These are phyloP conservation scores for Aspergillus japonicus DNA, from an alignment of 2,329 filamentous ascomycete species.

Conservation along the genomic window DNA sequence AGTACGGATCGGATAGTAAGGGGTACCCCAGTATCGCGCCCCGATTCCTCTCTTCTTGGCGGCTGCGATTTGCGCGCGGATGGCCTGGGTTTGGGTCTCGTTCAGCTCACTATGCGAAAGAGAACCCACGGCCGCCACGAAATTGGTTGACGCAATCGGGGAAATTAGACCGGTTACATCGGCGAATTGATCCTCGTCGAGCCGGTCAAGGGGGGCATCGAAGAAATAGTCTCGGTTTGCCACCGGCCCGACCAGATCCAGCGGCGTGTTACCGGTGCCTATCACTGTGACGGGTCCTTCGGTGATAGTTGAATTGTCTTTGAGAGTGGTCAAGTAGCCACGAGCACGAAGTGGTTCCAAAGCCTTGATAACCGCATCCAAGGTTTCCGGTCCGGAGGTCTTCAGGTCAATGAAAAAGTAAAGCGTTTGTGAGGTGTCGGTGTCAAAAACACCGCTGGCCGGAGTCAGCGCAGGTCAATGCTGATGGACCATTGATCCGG, in stretches of 20 bases:
- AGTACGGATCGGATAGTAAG: slow-evolving; percentile 58
- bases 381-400: slow-evolving; percentile 56
- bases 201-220: slow-evolving; percentile 54
- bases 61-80: slow-evolving; percentile 52
- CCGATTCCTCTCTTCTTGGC: slow-evolving; percentile 59
- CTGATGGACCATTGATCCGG: neutral
- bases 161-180: slow-evolving; percentile 51
- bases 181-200: slow-evolving; percentile 41
- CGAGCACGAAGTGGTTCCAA: slow-evolving; percentile 56
- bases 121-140: slow-evolving; percentile 43
- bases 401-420: slow-evolving; percentile 67
- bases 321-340: slow-evolving; percentile 55
- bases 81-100: slow-evolving; percentile 47
- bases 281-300: slow-evolving; percentile 58
- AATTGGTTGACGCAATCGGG: slow-evolving; percentile 56
- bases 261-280: slow-evolving; percentile 59
- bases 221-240: slow-evolving; percentile 58
- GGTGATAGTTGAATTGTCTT: slow-evolving; percentile 46
- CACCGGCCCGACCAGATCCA: slow-evolving; percentile 49
- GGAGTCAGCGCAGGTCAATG: neutral
- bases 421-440: slow-evolving; percentile 55
- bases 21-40: slow-evolving; percentile 63
- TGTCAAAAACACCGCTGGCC: slow-evolving; percentile 59
- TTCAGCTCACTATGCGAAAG: slow-evolving; percentile 34
- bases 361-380: slow-evolving; percentile 55